A percentile compares a stretch with the other conserved stretches of the same genome.
phyloP scores from a whole-genome alignment of 306 rosid genomes.

The Styphnolobium japonicum region DNA sequence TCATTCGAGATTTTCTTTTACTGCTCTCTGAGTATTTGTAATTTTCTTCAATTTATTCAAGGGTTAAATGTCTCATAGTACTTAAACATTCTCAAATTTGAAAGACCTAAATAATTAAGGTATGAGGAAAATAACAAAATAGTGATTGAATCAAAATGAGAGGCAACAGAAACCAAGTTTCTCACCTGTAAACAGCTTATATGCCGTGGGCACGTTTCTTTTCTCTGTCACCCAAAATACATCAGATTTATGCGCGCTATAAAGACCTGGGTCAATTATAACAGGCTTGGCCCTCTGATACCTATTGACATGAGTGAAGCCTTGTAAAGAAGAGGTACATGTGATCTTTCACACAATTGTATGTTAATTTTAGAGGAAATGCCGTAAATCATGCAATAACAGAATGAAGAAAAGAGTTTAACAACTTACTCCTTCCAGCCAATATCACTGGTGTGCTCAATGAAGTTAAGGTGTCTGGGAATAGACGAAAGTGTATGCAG shows the following conservation, averaged over 20 bases:
- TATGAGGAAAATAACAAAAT: background rate
- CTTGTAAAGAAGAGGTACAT: background rate
- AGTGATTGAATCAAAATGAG: background rate
- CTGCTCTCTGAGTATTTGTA: background rate
- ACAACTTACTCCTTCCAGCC: conserved; percentile 84
- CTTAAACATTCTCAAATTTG: background rate
- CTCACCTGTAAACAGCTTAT: conserved; percentile 68
- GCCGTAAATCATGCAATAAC: background rate
- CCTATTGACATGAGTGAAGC: conserved; percentile 38
- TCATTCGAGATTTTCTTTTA: background rate
- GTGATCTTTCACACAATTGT: background rate
- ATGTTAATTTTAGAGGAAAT: conserved; percentile 3
- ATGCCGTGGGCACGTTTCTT: conserved; percentile 70
- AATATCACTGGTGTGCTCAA: conserved; percentile 78
- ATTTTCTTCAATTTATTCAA: background rate
- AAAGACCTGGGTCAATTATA: conserved; percentile 77
- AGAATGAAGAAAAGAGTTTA: conserved; percentile 4
- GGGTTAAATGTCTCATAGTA: background rate
- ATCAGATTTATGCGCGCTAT: conserved; percentile 61
- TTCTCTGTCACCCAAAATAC: conserved; percentile 71
- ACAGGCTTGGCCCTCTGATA: conserved; percentile 75
- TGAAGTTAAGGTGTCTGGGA: conserved; percentile 64
- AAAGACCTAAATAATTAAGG: background rate
- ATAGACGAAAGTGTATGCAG: conserved; percentile 63
- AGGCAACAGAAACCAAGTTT: conserved; percentile 1